phyloP scores from a whole-genome alignment of 371 early-diverging fungal species.

The Phascolomyces articulosus region DNA sequence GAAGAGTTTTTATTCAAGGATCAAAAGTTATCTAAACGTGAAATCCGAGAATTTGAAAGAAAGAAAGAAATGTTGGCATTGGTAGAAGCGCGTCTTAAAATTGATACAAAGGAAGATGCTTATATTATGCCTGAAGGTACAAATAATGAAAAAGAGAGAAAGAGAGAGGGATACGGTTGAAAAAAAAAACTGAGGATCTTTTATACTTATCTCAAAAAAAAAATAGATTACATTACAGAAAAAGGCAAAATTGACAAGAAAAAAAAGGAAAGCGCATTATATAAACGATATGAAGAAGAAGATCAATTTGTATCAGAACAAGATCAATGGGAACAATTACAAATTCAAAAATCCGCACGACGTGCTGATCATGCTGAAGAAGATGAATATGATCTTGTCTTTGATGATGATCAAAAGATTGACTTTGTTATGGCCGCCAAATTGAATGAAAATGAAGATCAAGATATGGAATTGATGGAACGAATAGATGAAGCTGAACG shows the following conservation, averaged over 20 bases:
- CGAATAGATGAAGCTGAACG: conserved; percentile 70
- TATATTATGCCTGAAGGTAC: conserved; percentile 94
- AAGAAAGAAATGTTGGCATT: conserved; percentile 82
- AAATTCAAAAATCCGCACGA: conserved; percentile 70
- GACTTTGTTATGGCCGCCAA: conserved; percentile 87
- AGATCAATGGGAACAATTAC: conserved; percentile 92
- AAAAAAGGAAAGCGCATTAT: conserved; percentile 86
- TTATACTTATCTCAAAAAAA: no score
- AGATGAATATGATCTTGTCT: conserved; percentile 91
- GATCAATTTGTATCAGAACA: conserved; percentile 87
- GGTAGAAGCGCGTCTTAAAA: conserved; percentile 82
- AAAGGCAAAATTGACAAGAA: conserved; percentile 94
- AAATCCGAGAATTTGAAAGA: conserved; percentile 75
- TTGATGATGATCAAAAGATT: conserved; percentile 92
- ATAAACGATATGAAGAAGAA: conserved; percentile 88
- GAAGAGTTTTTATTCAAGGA: conserved; percentile 85
- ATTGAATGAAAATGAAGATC: conserved; percentile 57
- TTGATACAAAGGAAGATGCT: conserved; percentile 80
- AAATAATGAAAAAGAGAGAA: conserved; percentile 3
- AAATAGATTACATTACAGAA: conserved; percentile 81
- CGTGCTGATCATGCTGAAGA: conserved; percentile 39
- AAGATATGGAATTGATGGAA: conserved; percentile 62
- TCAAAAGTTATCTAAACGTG: conserved; percentile 79
- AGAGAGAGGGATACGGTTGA: no score
- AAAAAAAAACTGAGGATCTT: background rate